Base-by-base conservation (phyloP, 306 rosid genomes). In the Aeschynomene evenia region DNA sequence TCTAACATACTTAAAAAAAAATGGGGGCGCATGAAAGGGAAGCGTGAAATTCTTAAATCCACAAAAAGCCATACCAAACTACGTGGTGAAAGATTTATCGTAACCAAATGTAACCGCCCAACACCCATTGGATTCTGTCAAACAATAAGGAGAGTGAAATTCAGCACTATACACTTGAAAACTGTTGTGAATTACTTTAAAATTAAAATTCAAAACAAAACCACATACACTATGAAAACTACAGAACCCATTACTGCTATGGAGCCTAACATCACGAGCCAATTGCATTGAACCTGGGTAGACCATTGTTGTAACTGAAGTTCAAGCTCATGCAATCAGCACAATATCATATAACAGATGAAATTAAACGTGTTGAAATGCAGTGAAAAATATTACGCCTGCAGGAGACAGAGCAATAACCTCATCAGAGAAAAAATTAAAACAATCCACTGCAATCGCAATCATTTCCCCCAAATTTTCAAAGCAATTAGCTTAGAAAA, bases 1-100 rank as follows among this genome's bases (percentile, higher is more conserved):
- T 65, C 40, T 42, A 39, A 53, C 24, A 63, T 20, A 22, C 22
- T 23, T 20, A 45, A 65, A 20, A 50, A 10, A 50, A 10, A 53
- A 4, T 15, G 9, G 28, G 28, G 0, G 23, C 4, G 40, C 10
- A 16, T 43, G 42, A 19, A 15, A 6, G 29, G 22, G 26, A 31
- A 18, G 24, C 58, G 31, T 51, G 9, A 29, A 66, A 63, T 15
- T 67, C 60, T n/a, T 40, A 71, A n/a, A 42, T 15, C 48, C 62
- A 53, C 29, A 59, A 63, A 76, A 76, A 70, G 7, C 43, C 92
- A 80, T 90, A 94, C 97, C 97, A 88, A 77, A 75, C 73, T 72
- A 58, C 80, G 72, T 2, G 88, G 84, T 23, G 88, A 78, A 72
- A 86, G 83, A 79, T 83, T 85, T 73, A 84, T 23, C 54, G 88